Evolutionary conservation across 805 yeast genomes (phyloP).

Genomic region (Candida michaelii): DNA sequence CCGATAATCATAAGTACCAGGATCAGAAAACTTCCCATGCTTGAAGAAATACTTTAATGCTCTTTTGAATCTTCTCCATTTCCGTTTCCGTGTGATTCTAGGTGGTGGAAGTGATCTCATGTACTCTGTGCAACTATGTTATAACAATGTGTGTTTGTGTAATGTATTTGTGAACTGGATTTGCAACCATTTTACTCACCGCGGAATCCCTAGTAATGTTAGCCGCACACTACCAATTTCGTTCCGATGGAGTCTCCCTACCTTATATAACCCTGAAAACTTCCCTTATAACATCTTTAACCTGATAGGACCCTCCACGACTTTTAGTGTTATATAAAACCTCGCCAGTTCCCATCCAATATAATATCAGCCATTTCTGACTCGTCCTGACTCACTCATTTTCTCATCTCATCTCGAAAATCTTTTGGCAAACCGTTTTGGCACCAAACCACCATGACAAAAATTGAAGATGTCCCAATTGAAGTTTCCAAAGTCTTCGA

Average conservation of each 20-base stretch:
- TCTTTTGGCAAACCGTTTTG: too few species aligned
- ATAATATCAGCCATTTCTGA: too few species aligned
- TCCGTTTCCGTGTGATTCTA: constrained; percentile 29
- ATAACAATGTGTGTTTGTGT: not conserved
- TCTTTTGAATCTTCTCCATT: constrained; percentile 31
- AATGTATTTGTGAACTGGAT: not conserved
- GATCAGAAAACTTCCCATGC: constrained; percentile 28
- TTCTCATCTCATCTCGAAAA: constrained; percentile 9
- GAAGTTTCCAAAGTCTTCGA: constrained; percentile 89
- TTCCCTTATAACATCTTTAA: too few species aligned
- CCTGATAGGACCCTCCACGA: too few species aligned
- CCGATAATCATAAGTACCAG: constrained; percentile 16
- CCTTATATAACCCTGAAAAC: too few species aligned
- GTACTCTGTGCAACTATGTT: not conserved
- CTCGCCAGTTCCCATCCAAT: too few species aligned
- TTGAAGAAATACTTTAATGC: constrained; percentile 27
- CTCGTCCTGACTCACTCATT: constrained; percentile 1
- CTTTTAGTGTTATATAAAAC: too few species aligned
- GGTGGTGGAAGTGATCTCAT: constrained; percentile 43
- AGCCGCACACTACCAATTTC: too few species aligned
- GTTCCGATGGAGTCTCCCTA: too few species aligned
- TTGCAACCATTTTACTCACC: too few species aligned
- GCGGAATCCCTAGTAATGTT: too few species aligned
- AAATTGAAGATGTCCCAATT: constrained; percentile 36
- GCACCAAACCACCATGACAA: constrained; percentile 9